Evolutionary conservation across 345 rosid genomes (phyloP).

Genomic region (Toxicodendron radicans): DNA sequence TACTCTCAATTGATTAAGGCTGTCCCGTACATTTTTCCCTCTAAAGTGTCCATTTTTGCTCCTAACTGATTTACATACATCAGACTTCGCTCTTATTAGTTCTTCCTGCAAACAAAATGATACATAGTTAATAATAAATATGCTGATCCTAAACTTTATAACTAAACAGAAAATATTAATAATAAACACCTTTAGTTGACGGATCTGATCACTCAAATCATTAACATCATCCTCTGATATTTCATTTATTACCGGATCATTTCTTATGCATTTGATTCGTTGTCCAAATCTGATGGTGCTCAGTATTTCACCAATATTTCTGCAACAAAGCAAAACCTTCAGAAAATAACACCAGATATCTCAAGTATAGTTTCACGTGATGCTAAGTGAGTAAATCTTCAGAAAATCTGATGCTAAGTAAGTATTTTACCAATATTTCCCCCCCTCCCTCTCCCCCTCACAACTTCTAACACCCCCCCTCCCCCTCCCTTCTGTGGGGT

Average conservation of each 20-base stretch:
- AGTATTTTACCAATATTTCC: no score
- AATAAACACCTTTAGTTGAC: constrained; percentile 86
- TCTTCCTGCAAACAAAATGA: constrained; percentile 68
- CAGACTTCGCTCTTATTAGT: constrained; percentile 82
- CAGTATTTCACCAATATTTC: constrained; percentile 63
- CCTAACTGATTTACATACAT: constrained; percentile 42
- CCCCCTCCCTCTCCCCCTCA: no score
- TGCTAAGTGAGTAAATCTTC: no score
- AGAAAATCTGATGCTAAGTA: no score
- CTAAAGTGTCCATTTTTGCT: constrained; percentile 47
- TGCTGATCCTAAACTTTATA: no score
- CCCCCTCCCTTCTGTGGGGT: no score
- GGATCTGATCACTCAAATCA: constrained; percentile 96
- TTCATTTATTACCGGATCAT: constrained; percentile 83
- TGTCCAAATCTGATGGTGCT: constrained; percentile 93
- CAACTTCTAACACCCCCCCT: no score
- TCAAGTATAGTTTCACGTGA: background rate
- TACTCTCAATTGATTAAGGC: constrained; percentile 82
- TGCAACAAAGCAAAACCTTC: constrained; percentile 30
- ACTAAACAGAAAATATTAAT: no score
- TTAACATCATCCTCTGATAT: constrained; percentile 93
- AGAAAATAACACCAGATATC: background rate
- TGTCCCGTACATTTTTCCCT: constrained; percentile 63
- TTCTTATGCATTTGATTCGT: constrained; percentile 62
- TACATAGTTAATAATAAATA: constrained; percentile 16